Evolutionary conservation across 148 eudicot genomes (phyloP).

Genomic region (Polygonum aviculare): DNA sequence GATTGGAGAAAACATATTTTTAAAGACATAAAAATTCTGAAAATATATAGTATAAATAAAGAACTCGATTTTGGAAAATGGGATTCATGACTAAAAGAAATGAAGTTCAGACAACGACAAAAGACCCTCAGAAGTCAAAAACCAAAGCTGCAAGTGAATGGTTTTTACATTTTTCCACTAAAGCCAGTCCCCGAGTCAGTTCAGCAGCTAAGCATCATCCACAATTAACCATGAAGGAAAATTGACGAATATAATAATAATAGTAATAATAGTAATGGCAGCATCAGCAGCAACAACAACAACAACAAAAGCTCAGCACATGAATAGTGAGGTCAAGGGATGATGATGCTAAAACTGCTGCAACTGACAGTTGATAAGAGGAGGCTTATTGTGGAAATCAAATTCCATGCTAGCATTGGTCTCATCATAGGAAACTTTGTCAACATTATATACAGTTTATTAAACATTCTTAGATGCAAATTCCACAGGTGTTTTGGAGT

Average conservation of each 20-base stretch:
- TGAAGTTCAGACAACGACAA: not conserved
- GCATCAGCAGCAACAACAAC: not conserved
- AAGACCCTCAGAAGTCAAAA: slow-evolving; percentile 7
- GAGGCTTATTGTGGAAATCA: slow-evolving; percentile 8
- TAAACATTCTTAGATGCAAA: not conserved
- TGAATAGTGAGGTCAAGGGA: not conserved
- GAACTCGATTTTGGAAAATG: not conserved
- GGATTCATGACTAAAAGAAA: not conserved
- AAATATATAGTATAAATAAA: not conserved
- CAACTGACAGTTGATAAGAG: not conserved
- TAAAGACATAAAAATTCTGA: not conserved
- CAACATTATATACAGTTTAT: not conserved
- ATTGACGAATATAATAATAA: not conserved
- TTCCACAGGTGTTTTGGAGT: not conserved
- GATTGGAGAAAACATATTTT: not conserved
- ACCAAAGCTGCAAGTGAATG: not conserved
- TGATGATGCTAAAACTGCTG: not conserved
- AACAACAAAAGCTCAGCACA: not conserved
- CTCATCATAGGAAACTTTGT: slow-evolving; percentile 7
- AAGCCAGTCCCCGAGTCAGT: slow-evolving; percentile 2
- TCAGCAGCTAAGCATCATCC: not conserved
- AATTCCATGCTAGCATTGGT: not conserved
- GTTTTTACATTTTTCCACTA: slow-evolving; percentile 3
- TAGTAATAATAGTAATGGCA: not conserved
- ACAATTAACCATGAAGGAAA: not conserved